Base-by-base conservation (phyloP, 768 basidiomycete genomes). In the Lactifluus pinguis region DNA sequence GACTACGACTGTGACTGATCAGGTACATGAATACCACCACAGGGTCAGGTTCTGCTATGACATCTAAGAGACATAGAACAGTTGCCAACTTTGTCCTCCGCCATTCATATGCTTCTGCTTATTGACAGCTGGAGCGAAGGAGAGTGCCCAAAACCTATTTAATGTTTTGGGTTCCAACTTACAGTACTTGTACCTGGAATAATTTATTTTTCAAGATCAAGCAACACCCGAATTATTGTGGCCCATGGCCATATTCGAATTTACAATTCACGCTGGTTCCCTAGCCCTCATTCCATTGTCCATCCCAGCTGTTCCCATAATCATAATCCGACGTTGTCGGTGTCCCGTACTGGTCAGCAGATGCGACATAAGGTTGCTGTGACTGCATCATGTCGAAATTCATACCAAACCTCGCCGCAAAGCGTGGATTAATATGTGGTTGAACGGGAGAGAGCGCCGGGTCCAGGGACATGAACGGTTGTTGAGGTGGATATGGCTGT, bases 361-460 rank as follows among this genome's bases (percentile, higher is more conserved):
- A 69, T 13, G 47, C 53, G 7, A 11, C 21, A 48, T 64, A 60
- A n/a, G 48, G 44, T 29, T 62, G 69, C 51, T 53, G 61, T 15
- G 38, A 51, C 29, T 61, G 62, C 59, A 59, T 55, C 54, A 68
- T 68, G 59, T 68, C 72, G 61, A 79, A 62, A 52, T 77, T 74
- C 59, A 84, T 70, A 29, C 83, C 86, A 63, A 89, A 86, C 32
- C 74, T 74, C 36, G 81, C 79, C 14, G 87, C 86, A 71, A 92
- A 91, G 11, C 84, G 79, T 9, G 89, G 89, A 66, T 92, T 91
- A 60, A 92, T 91, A 68, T 92, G 89, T 6, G 89, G 89, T 65
- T 89, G 87, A n/a, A 89, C 76, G 68, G 76, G 69, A 34, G 68
- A 63, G 49, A 69, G 72, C 17, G 57, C n/a, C n/a, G n/a, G n/a